Evolutionary conservation across 768 basidiomycete species (phyloP), one percentile per base, ranked within the genome.

Genomic region (Rhodocollybia butyracea): DNA sequence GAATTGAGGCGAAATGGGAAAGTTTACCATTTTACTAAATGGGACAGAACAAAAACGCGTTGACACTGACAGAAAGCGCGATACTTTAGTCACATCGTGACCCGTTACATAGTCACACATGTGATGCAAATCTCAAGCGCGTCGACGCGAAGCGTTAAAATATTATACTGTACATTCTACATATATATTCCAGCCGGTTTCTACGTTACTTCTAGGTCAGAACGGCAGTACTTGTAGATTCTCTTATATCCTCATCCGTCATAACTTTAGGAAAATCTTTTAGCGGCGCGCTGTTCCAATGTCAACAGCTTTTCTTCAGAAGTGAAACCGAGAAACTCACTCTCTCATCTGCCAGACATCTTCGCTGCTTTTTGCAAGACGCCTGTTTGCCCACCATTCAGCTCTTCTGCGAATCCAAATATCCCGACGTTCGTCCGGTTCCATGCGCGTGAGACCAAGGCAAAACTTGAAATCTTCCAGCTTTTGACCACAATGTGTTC

Each of bases 391-490:
- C 96, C 94, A 97, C 94, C 94, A 95, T 67, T 95, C 92, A 2
- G 96, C 96, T 52, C 91, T 77, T 17, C 89, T 78, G 46, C 76
- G 79, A 55, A 98, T 85, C 95, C 94, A 99, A 3, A 83, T 82
- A 48, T 91, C 84, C 29, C 89, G 79, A 65, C 84, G 82, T 63
- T 86, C 81, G 54, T 94, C 93, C 15, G 85, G 84, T 51, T 87
- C 80, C 69, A 91, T 74, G 12, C 82, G 77, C 70, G 94, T 96
- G 58, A 89, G 73, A 57, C 85, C 87, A 75, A 96, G 75, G 72
- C 96, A 99, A 70, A 91, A 96, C 71, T 97, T 97, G 80, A 96
- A 95, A 63, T 96, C 94, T 56, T 92, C 86, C 66, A 86, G 79
- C 67, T 96, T 94, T 42, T 78, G 76, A 0, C 74, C 75, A 70